These are phyloP conservation scores for Peronospora tabacina DNA, from an alignment of 352 stramenopile genomes.

Conservation along the genomic window DNA sequence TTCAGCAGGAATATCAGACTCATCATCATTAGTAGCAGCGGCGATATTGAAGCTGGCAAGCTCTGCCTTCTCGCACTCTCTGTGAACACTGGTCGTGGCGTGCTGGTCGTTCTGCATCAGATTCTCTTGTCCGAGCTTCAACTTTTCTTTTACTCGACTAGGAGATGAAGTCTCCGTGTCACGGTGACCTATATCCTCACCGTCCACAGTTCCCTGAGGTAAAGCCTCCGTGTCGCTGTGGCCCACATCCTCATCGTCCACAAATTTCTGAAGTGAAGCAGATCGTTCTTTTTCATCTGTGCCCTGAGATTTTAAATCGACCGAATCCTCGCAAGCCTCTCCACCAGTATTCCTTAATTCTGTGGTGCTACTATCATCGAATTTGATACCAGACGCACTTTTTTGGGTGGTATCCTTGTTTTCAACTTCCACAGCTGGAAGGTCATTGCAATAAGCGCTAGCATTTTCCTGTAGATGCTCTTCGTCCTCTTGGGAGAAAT, in stretches of 20 bases:
- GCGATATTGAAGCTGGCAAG: not conserved
- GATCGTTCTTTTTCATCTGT: conserved; percentile 2
- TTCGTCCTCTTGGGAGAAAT: not conserved
- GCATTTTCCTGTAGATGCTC: conserved; percentile 1
- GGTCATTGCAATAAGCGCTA: not conserved
- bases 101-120: conserved; percentile 6
- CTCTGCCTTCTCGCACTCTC: conserved; percentile 6
- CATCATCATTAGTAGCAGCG: not conserved
- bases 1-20: conserved; percentile 2
- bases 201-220: conserved; percentile 1
- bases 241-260: not conserved
- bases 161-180: conserved; percentile 10
- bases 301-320: conserved; percentile 2
- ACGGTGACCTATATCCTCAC: not conserved
- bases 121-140: conserved; percentile 14
- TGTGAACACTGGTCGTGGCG: conserved; percentile 1
- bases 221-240: conserved; percentile 5
- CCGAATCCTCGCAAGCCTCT: conserved; percentile 1
- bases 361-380: not conserved
- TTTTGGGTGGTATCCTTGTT: conserved; percentile 14
- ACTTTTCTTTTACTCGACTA: not conserved
- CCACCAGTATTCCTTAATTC: conserved; percentile 4
- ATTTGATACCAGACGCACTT: conserved; percentile 12
- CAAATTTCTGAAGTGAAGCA: conserved; percentile 1
- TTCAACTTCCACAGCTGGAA: conserved; percentile 12